phyloP scores from a whole-genome alignment of 306 rosid genomes.

The Dalbergia oliveri region DNA sequence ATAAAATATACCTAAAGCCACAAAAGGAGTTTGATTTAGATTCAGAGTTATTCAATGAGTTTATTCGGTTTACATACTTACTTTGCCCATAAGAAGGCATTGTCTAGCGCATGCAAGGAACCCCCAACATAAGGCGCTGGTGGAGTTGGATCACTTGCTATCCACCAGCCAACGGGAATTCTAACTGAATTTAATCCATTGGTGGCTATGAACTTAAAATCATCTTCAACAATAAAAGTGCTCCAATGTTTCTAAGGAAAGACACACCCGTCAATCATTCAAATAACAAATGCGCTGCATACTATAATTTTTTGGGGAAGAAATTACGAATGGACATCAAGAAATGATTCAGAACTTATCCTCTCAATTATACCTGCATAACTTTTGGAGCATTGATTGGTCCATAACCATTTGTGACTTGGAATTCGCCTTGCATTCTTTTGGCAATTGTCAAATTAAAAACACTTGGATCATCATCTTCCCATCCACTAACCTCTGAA shows the following conservation, averaged over 20 bases:
- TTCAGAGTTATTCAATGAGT: no score
- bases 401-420: constrained; percentile 78
- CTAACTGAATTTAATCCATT: constrained; percentile 73
- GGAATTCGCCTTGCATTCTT: constrained; percentile 67
- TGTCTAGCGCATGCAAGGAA: constrained; percentile 69
- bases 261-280: background rate
- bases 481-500: constrained; percentile 56
- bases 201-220: constrained; percentile 66
- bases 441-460: constrained; percentile 48
- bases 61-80: constrained; percentile 44
- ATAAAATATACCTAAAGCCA: no score
- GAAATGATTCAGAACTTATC: no score
- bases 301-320: no score
- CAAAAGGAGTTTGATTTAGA: background rate
- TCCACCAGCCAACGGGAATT: constrained; percentile 96
- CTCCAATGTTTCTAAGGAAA: constrained; percentile 71
- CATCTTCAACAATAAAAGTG: constrained; percentile 74
- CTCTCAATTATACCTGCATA: constrained; percentile 60
- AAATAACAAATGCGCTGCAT: background rate
- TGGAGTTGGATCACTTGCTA: constrained; percentile 78
- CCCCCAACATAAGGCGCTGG: constrained; percentile 83
- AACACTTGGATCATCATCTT: constrained; percentile 70
- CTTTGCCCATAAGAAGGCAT: constrained; percentile 83
- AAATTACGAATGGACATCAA: background rate
- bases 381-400: constrained; percentile 60